These are phyloP conservation scores for Collybia mongolica DNA, from an alignment of 768 basidiomycete genomes.

Conservation along the genomic window DNA sequence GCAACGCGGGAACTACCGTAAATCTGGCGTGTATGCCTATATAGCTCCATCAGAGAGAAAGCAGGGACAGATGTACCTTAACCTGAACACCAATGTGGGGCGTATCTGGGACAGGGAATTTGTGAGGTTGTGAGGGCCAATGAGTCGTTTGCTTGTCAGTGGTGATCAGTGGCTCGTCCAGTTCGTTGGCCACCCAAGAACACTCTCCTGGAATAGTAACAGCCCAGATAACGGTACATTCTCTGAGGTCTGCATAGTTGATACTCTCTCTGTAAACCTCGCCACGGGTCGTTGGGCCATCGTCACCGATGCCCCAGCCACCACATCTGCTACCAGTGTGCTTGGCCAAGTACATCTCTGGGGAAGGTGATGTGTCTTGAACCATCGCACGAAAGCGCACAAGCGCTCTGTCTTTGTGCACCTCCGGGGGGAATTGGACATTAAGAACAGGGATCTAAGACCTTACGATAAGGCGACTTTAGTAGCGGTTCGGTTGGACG, in stretches of 20 bases:
- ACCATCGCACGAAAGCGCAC: slow-evolving; percentile 78
- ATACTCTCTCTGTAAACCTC: slow-evolving; percentile 16
- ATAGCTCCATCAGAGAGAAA: not conserved
- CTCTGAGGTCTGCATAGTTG: slow-evolving; percentile 53
- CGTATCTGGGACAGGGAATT: slow-evolving; percentile 55
- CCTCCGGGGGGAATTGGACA: slow-evolving; percentile 45
- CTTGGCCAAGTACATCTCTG: slow-evolving; percentile 68
- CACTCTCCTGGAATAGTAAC: slow-evolving; percentile 72
- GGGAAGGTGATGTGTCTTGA: slow-evolving; percentile 75
- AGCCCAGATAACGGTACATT: slow-evolving; percentile 69
- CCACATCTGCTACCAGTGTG: slow-evolving; percentile 45
- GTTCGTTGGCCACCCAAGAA: slow-evolving; percentile 45
- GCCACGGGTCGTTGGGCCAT: slow-evolving; percentile 15
- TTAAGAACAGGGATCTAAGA: slow-evolving; percentile 59
- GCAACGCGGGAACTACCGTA: slow-evolving; percentile 46
- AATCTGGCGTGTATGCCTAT: slow-evolving; percentile 36
- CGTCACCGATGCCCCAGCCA: slow-evolving; percentile 69
- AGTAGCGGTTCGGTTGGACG: not conserved
- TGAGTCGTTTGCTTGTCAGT: slow-evolving; percentile 1
- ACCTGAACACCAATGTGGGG: slow-evolving; percentile 70
- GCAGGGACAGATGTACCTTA: slow-evolving; percentile 46
- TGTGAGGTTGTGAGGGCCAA: slow-evolving; percentile 42
- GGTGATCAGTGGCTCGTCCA: not conserved
- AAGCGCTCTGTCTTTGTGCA: slow-evolving; percentile 50
- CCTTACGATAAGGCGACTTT: not conserved